phyloP scores from a whole-genome alignment of 768 basidiomycete genomes.

The Rhizopogon vesiculosus region DNA sequence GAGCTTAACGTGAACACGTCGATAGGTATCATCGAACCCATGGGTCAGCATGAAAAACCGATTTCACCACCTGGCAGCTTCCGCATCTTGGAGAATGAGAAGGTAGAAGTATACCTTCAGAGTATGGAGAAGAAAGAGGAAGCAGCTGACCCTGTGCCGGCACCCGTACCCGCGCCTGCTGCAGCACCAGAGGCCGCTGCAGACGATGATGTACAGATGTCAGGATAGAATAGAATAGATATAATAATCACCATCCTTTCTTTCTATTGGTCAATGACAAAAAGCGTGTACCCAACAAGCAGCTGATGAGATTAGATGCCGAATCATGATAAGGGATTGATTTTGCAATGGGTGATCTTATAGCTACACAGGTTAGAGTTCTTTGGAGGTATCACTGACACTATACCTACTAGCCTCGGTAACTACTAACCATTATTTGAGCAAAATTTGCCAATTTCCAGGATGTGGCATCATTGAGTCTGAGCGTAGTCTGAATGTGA shows the following conservation, averaged over 20 bases:
- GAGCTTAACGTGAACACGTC: slow-evolving; percentile 89
- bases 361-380: no score
- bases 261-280: slow-evolving; percentile 4
- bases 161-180: slow-evolving; percentile 27
- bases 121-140: slow-evolving; percentile 73
- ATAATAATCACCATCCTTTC: slow-evolving; percentile 12
- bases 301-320: background rate
- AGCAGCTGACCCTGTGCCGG: slow-evolving; percentile 33
- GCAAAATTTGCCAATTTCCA: no score
- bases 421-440: no score
- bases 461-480: no score
- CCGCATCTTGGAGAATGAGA: slow-evolving; percentile 84
- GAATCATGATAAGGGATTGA: no score
- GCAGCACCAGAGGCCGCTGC: slow-evolving; percentile 11
- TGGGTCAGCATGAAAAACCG: slow-evolving; percentile 52
- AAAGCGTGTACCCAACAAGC: background rate
- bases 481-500: no score
- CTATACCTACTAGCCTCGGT: no score
- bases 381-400: no score
- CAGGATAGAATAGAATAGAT: slow-evolving; percentile 39
- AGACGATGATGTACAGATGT: slow-evolving; percentile 87
- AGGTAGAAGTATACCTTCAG: slow-evolving; percentile 67
- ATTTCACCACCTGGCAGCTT: slow-evolving; percentile 57
- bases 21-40: slow-evolving; percentile 85
- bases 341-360: no score